Evolutionary conservation across 75 land plant genomes (phyloP), one percentile per base, ranked within the genome.

Genomic region (Sequoiadendron giganteum): DNA sequence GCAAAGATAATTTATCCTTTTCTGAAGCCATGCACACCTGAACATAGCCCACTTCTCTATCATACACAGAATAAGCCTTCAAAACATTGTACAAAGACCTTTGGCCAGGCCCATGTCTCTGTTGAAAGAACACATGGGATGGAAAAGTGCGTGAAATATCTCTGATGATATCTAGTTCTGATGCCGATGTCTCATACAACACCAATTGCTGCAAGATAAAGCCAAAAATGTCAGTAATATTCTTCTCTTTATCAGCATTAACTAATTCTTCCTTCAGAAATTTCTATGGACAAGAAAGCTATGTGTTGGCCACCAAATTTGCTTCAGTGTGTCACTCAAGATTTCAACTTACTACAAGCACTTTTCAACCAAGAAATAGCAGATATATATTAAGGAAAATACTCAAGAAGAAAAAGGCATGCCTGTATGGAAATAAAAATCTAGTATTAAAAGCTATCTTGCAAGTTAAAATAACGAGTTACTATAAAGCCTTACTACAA

Each of bases 101-200:
- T 87, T 98, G 99, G 43, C 99, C 99, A 43, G 99, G 99, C 13
- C 99, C 99, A 95, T 98, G 99, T 88, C 99, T 93, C 89, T 97
- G 99, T 90, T 97, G 99, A 88, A 97, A 98, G 94, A 95, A 98
- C 39, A 97, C 99, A 92, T 98, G 99, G 13, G 99, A 95, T 73
- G 99, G 99, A 89, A 98, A 98, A 36, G 99, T 98, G 25, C 99
- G 96, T 79, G 99, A 97, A 45, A 98, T 98, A 86, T 98, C 99
- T 30, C 99, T 92, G 47, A 98, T 98, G 70, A 98, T 98, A 86
- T 98, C 99, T 91, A 98, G 70, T 77, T 98, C 99, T 78, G 99
- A 94, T 78, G 99, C 89, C 65, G 99, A 97, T 86, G 99, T 95
- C 91, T 98, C 99, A 88, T 97, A 98, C 85, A 98, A 92, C 32